A percentile compares a stretch with the other conserved stretches of the same genome.
phyloP scores from a whole-genome alignment of 1,284 basidiomycete species.

The Cryptococcus deneoformans region DNA sequence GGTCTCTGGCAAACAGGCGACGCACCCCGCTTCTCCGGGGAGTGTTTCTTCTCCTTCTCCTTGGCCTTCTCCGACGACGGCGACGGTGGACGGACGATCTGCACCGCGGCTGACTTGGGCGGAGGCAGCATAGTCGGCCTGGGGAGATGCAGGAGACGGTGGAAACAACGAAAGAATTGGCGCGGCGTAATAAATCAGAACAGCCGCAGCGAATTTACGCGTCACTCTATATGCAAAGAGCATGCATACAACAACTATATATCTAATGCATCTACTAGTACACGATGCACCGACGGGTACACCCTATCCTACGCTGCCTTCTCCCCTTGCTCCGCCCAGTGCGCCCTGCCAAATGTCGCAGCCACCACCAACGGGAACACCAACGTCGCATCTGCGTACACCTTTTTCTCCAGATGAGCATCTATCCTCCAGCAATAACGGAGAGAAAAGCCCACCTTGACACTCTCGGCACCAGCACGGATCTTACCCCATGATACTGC shows the following conservation, averaged over 20 bases:
- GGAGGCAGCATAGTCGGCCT: slow-evolving; percentile 17
- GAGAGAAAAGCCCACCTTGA: slow-evolving; percentile 64
- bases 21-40: slow-evolving; percentile 32
- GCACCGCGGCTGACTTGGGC: slow-evolving; percentile 56
- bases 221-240: too few species aligned
- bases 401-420: slow-evolving; percentile 30
- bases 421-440: not conserved
- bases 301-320: not conserved
- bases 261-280: not conserved
- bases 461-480: slow-evolving; percentile 79
- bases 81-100: slow-evolving; percentile 56
- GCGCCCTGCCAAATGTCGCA: slow-evolving; percentile 71
- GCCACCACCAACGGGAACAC: slow-evolving; percentile 89
- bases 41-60: slow-evolving; percentile 5
- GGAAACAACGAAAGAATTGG: not conserved
- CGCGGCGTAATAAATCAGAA: not conserved
- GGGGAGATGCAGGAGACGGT: not conserved
- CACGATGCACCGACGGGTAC: not conserved
- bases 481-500: slow-evolving; percentile 99
- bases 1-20: not conserved
- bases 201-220: not conserved
- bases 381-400: slow-evolving; percentile 69
- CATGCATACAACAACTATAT: too few species aligned
- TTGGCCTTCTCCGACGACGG: slow-evolving; percentile 12
- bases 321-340: slow-evolving; percentile 44